Evolutionary conservation across 176 grass and related monocot species (phyloP).

Genomic region (Eremochloa ophiuroides): DNA sequence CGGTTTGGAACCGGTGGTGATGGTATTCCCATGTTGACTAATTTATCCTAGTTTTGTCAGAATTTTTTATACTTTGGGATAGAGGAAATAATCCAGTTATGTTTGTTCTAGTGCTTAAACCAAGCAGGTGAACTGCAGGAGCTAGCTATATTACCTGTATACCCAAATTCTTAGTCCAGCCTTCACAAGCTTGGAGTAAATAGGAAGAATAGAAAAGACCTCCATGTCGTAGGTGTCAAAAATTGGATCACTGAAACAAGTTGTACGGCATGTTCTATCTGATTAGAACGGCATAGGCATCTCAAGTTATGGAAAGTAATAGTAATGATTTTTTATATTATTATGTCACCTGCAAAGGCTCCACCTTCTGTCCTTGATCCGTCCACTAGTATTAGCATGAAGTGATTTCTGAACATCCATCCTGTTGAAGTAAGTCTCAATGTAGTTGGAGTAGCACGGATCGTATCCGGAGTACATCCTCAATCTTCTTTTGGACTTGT

Average conservation of each 20-base stretch:
- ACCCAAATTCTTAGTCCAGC: slow-evolving; percentile 82
- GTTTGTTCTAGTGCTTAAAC: neutral
- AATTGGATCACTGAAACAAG: slow-evolving; percentile 58
- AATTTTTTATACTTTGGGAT: neutral
- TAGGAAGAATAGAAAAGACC: slow-evolving; percentile 65
- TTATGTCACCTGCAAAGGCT: slow-evolving; percentile 61
- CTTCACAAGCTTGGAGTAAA: slow-evolving; percentile 78
- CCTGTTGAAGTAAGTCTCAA: slow-evolving; percentile 74
- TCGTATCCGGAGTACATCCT: slow-evolving; percentile 72
- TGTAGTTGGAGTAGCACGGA: slow-evolving; percentile 61
- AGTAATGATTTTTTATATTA: neutral
- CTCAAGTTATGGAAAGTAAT: neutral
- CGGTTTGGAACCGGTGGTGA: neutral
- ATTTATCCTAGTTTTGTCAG: neutral
- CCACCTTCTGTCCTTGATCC: slow-evolving; percentile 58
- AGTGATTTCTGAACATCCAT: slow-evolving; percentile 67
- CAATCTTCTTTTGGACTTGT: slow-evolving; percentile 16
- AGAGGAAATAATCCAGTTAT: neutral
- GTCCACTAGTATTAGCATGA: slow-evolving; percentile 59
- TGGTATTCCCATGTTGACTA: neutral
- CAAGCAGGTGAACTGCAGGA: neutral
- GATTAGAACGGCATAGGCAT: neutral
- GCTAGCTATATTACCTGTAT: slow-evolving; percentile 55
- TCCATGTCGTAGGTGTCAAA: slow-evolving; percentile 42
- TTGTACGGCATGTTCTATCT: neutral